Evolutionary conservation across 305 asterid genomes (phyloP).

Genomic region (Solanum hybrid): DNA sequence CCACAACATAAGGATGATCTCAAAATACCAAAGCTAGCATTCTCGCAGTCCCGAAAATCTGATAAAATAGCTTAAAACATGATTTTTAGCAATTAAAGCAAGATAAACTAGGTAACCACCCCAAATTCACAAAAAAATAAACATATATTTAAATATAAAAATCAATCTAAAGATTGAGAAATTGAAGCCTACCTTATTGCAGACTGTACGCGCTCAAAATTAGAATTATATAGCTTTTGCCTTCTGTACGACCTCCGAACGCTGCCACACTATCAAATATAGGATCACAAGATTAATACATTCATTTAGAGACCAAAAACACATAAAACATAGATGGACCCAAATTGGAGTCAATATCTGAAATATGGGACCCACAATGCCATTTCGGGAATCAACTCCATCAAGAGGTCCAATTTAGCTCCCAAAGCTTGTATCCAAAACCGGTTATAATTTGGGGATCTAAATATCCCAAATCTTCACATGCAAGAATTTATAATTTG

Average conservation of each 20-base stretch:
- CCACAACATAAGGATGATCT: background rate
- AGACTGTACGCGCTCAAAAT: background rate
- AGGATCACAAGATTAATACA: too few species aligned
- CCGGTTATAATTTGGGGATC: background rate
- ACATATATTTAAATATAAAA: too few species aligned
- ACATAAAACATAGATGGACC: background rate
- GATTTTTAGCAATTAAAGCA: background rate
- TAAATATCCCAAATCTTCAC: too few species aligned
- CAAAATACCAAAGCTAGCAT: background rate
- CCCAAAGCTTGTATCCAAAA: background rate
- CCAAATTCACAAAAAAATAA: too few species aligned
- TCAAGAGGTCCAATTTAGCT: background rate
- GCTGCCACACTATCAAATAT: background rate
- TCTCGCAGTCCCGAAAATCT: background rate
- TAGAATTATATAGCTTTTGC: too few species aligned
- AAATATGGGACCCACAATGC: background rate
- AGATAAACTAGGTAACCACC: background rate
- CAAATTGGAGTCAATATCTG: background rate
- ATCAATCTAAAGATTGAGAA: background rate
- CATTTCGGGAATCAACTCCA: background rate
- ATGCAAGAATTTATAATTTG: too few species aligned
- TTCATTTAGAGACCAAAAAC: too few species aligned
- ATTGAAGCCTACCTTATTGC: background rate
- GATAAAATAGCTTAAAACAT: background rate
- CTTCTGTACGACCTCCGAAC: background rate